A percentile compares a stretch with the other conserved stretches of the same genome.
Conservation (phyloP, 176 grass and related monocot species). For the maize (Zea mays) region Zm-B73-REFERENCE-NAM-5.0 NC_050104.1:143120501-143121000, state of each 20-base stretch:
- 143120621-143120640: background rate
- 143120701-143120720: conserved; percentile 43
- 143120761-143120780: conserved; percentile 37
- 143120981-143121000: conserved; percentile 88
- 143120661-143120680: conserved; percentile 56
- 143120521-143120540: conserved; percentile 43
- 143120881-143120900: conserved; percentile 72
- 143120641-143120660: conserved; percentile 56
- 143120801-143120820: conserved; percentile 82
- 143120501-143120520: conserved; percentile 36
- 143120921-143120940: conserved; percentile 93
- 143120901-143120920: conserved; percentile 90
- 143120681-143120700: conserved; percentile 47
- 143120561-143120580: conserved; percentile 24
- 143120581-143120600: conserved; percentile 32
- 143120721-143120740: conserved; percentile 22
- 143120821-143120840: conserved; percentile 46
- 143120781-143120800: conserved; percentile 55
- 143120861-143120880: conserved; percentile 83
- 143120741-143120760: background rate
- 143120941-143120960: conserved; percentile 77
- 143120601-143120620: background rate
- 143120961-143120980: conserved; percentile 79
- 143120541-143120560: conserved; percentile 21
- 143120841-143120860: conserved; percentile 85